phyloP scores from a whole-genome alignment of 1,139 yeast genomes.

The Blastobotrys raffinosifermentans region DNA sequence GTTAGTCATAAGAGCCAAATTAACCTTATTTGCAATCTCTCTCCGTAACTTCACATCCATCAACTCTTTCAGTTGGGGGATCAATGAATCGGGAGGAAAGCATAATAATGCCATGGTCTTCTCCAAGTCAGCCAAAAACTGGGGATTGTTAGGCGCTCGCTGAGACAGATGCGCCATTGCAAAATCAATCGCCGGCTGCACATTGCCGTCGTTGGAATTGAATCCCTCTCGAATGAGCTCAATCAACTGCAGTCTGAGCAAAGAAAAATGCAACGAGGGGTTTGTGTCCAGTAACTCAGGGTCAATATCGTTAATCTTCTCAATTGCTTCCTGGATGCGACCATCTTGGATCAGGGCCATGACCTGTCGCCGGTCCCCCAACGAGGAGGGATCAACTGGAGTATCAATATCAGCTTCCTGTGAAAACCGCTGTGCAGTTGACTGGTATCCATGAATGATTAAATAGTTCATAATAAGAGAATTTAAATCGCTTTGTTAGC shows the following conservation, averaged over 20 bases:
- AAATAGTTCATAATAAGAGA: slow-evolving; percentile 36
- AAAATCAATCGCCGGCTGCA: slow-evolving; percentile 35
- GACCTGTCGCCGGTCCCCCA: slow-evolving; percentile 32
- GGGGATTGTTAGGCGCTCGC: slow-evolving; percentile 31
- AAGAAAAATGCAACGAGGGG: slow-evolving; percentile 32
- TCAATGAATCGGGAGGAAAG: slow-evolving; percentile 31
- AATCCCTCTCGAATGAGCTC: slow-evolving; percentile 34
- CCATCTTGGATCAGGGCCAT: slow-evolving; percentile 33
- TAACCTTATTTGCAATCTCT: slow-evolving; percentile 35
- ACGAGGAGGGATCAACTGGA: slow-evolving; percentile 23
- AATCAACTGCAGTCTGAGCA: slow-evolving; percentile 36
- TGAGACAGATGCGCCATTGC: slow-evolving; percentile 35
- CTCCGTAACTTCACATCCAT: slow-evolving; percentile 32
- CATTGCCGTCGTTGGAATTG: slow-evolving; percentile 19
- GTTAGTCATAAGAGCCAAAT: slow-evolving; percentile 31
- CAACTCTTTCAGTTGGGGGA: slow-evolving; percentile 30
- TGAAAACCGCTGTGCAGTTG: slow-evolving; percentile 34
- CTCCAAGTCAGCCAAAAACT: slow-evolving; percentile 33
- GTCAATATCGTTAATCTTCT: slow-evolving; percentile 34
- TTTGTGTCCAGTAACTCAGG: slow-evolving; percentile 36
- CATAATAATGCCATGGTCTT: slow-evolving; percentile 38
- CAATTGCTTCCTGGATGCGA: slow-evolving; percentile 33
- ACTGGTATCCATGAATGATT: slow-evolving; percentile 36
- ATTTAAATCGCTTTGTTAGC: slow-evolving; percentile 33
- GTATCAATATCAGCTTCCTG: slow-evolving; percentile 32